Evolutionary conservation across 176 grass and related monocot species (phyloP).

Genomic region (Zea luxurians): DNA sequence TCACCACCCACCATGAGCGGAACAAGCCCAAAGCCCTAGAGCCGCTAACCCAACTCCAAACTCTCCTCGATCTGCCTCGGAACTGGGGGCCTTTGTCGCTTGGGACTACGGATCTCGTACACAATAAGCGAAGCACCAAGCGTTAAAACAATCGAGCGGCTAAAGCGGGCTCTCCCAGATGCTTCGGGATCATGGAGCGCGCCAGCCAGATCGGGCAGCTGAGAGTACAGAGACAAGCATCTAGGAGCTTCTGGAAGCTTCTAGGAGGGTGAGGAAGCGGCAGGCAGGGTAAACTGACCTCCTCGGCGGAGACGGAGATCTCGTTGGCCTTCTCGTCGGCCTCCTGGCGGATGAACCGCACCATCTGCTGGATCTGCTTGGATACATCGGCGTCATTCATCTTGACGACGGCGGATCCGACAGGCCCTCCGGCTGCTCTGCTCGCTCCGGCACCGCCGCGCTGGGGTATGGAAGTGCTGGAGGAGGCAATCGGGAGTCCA

Average conservation of each 20-base stretch:
- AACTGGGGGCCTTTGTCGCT: not conserved
- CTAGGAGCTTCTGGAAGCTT: conserved; percentile 23
- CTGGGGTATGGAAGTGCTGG: not conserved
- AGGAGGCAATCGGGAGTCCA: conserved; percentile 35
- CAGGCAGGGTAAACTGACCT: conserved; percentile 44
- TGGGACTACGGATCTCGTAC: conserved; percentile 5
- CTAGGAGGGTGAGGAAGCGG: not conserved
- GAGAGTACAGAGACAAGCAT: not conserved
- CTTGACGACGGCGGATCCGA: conserved; percentile 54
- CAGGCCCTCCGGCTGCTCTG: conserved; percentile 20
- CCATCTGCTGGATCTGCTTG: conserved; percentile 99
- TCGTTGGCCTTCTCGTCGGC: conserved; percentile 99
- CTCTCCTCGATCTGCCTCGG: conserved; percentile 11
- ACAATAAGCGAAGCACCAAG: not conserved
- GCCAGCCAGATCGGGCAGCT: conserved; percentile 11
- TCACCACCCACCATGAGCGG: not conserved
- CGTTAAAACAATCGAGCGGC: not conserved
- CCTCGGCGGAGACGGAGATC: conserved; percentile 97
- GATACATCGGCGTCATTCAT: conserved; percentile 97
- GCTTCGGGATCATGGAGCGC: conserved; percentile 25
- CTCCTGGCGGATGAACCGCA: conserved; percentile 98
- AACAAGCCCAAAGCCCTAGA: not conserved
- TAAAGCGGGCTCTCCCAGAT: not conserved
- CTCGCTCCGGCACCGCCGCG: conserved; percentile 37
- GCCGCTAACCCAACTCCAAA: conserved; percentile 2